phyloP scores from a whole-genome alignment of 148 eudicot species.

The Arctostaphylos glauca region DNA sequence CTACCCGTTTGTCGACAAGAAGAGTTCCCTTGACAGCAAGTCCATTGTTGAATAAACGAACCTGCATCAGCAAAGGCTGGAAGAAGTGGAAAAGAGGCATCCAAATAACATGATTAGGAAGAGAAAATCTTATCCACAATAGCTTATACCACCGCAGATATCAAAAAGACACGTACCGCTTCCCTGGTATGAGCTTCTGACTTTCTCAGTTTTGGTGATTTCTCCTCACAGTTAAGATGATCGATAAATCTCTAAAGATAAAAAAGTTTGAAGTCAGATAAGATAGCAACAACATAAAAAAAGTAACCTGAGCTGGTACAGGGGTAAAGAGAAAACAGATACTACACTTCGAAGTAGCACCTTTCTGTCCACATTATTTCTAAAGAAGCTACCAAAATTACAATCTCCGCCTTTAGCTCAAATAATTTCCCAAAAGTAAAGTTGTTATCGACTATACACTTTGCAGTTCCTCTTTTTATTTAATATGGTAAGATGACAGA shows the following conservation, averaged over 20 bases:
- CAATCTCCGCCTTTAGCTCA: too few relatives aligned
- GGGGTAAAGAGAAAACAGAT: neutral
- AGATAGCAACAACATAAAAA: neutral
- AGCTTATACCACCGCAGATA: neutral
- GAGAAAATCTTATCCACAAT: neutral
- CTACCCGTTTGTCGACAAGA: slow-evolving; percentile 69
- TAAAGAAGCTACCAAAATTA: too few relatives aligned
- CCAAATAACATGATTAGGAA: slow-evolving; percentile 11
- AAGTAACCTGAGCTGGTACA: neutral
- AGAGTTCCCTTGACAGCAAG: slow-evolving; percentile 91
- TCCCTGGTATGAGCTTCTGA: slow-evolving; percentile 26
- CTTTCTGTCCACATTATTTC: neutral
- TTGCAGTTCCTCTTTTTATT: neutral
- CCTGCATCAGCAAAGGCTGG: slow-evolving; percentile 84
- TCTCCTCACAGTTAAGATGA: slow-evolving; percentile 18
- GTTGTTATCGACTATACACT: neutral
- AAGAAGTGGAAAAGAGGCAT: slow-evolving; percentile 17
- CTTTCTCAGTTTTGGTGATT: slow-evolving; percentile 19
- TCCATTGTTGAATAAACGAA: slow-evolving; percentile 73
- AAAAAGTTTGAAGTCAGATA: neutral
- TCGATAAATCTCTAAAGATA: slow-evolving; percentile 26
- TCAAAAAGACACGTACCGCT: slow-evolving; percentile 42
- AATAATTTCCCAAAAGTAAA: too few relatives aligned
- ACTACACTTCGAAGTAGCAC: neutral
- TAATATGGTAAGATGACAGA: neutral